These are phyloP conservation scores for Termitomyces sp. DNA, from an alignment of 768 basidiomycete genomes.

Conservation along the genomic window DNA sequence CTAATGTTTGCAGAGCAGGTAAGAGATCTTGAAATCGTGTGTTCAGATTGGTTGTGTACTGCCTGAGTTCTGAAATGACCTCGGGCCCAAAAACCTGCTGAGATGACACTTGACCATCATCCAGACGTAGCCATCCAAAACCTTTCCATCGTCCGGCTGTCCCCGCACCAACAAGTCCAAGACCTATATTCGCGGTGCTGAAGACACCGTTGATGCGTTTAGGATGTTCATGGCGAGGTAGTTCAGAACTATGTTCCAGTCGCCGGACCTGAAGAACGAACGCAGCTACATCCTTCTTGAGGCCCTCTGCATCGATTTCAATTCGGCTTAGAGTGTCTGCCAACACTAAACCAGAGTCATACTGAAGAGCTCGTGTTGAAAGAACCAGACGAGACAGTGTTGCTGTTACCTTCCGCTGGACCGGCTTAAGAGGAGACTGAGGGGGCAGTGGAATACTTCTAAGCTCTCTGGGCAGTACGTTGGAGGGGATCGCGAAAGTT, in stretches of 20 bases:
- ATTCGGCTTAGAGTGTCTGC: slow-evolving; percentile 65
- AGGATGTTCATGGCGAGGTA: slow-evolving; percentile 23
- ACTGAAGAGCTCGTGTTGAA: slow-evolving; percentile 85
- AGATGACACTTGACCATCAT: slow-evolving; percentile 43
- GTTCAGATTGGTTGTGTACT: slow-evolving; percentile 43
- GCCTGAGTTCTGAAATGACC: slow-evolving; percentile 48
- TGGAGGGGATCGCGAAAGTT: slow-evolving; percentile 54
- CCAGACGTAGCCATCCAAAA: slow-evolving; percentile 70
- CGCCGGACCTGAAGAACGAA: slow-evolving; percentile 71
- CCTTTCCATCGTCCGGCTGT: slow-evolving; percentile 76
- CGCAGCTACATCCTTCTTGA: slow-evolving; percentile 63
- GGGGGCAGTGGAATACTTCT: slow-evolving; percentile 41
- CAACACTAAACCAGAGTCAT: slow-evolving; percentile 62
- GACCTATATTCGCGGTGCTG: slow-evolving; percentile 57
- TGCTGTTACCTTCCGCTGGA: slow-evolving; percentile 82
- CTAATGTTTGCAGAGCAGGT: slow-evolving; percentile 25
- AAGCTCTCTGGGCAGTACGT: slow-evolving; percentile 44
- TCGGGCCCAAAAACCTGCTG: slow-evolving; percentile 44
- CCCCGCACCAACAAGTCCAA: slow-evolving; percentile 79
- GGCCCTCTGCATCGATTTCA: slow-evolving; percentile 69
- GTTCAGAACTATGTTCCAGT: slow-evolving; percentile 32
- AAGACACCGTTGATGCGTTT: slow-evolving; percentile 63
- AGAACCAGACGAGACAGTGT: slow-evolving; percentile 87
- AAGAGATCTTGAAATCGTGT: slow-evolving; percentile 38
- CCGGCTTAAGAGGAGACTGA: slow-evolving; percentile 66